Evolutionary conservation across 75 land plant species (phyloP).

Genomic region (Pinus taeda): DNA sequence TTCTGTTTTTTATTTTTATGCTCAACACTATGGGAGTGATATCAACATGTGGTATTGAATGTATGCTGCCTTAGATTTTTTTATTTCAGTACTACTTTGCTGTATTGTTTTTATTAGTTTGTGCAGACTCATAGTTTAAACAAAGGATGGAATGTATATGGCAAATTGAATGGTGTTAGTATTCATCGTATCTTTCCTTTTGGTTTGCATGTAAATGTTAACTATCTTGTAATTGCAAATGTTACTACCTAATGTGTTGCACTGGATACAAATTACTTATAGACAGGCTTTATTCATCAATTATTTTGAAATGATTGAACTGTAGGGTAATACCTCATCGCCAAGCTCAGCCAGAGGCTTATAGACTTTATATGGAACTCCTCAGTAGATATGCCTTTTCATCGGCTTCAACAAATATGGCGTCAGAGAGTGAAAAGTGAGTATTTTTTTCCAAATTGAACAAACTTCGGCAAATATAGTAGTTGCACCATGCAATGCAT

Average conservation of each 20-base stretch:
- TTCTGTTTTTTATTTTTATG: not conserved
- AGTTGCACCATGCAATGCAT: not conserved
- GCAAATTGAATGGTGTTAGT: not conserved
- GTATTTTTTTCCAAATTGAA: not conserved
- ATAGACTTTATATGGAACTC: slow-evolving; percentile 54
- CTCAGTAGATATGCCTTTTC: slow-evolving; percentile 45
- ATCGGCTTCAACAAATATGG: slow-evolving; percentile 11
- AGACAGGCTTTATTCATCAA: not conserved
- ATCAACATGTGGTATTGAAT: not conserved
- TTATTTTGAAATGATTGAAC: not conserved
- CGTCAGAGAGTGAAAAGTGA: slow-evolving; percentile 18
- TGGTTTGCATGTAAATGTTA: not conserved
- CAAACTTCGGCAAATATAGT: not conserved
- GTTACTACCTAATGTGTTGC: not conserved
- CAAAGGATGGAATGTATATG: not conserved
- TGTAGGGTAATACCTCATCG: slow-evolving; percentile 57
- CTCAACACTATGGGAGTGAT: not conserved
- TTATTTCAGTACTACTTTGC: not conserved
- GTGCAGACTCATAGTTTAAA: not conserved
- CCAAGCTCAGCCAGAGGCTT: slow-evolving; percentile 58
- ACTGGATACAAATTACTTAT: not conserved
- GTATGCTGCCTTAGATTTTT: not conserved
- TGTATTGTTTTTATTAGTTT: not conserved
- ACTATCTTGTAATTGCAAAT: not conserved
- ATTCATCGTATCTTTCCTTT: not conserved